Conservation (phyloP, 345 rosid species). For the Melaleuca quinquenervia region DNA sequence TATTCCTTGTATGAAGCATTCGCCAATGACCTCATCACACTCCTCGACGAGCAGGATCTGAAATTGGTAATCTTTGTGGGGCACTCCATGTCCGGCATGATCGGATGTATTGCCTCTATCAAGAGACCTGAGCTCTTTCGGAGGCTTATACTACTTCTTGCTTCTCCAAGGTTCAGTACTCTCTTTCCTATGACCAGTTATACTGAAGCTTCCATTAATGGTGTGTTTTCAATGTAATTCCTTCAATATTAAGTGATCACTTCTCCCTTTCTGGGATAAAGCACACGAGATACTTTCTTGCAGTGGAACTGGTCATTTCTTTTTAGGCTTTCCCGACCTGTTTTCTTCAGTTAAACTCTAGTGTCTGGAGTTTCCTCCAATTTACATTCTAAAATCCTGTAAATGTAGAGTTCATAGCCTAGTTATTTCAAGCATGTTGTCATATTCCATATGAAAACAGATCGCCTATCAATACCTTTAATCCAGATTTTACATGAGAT, state of each 20-base stretch:
- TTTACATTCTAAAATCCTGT: background rate
- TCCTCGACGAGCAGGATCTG: slow-evolving; percentile 3
- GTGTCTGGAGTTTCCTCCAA: background rate
- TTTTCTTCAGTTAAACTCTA: background rate
- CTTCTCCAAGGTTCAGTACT: slow-evolving; percentile 5
- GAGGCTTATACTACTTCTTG: slow-evolving; percentile 3
- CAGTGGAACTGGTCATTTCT: background rate
- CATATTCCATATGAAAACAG: background rate
- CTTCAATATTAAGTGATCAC: background rate
- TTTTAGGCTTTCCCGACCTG: background rate
- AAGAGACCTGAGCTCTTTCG: slow-evolving; percentile 10
- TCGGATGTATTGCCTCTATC: slow-evolving; percentile 14
- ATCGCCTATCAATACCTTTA: background rate
- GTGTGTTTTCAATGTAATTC: background rate
- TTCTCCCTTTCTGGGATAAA: background rate
- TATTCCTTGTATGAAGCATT: background rate
- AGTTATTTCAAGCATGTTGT: background rate
- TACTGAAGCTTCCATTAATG: background rate
- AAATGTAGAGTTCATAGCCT: background rate
- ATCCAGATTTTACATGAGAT: background rate
- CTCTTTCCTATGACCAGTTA: background rate
- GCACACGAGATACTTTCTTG: background rate
- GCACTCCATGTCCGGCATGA: slow-evolving; percentile 14
- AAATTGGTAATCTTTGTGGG: slow-evolving; percentile 1
- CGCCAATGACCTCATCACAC: background rate